A percentile compares a stretch with the other conserved stretches of the same genome.
phyloP scores from a whole-genome alignment of 371 early-diverging fungal species.

The Rhizopus microsporus region DNA sequence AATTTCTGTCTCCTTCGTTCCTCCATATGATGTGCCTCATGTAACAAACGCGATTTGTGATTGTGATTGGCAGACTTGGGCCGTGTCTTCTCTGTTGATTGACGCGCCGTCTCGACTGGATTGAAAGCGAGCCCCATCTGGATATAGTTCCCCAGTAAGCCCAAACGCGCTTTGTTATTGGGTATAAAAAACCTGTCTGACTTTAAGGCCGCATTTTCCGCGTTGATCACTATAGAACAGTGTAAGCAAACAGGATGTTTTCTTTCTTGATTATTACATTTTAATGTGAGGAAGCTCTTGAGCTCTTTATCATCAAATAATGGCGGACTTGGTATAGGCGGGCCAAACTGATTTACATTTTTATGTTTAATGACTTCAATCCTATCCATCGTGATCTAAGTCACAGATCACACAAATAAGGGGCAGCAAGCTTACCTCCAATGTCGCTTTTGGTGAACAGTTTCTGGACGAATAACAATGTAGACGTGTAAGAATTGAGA shows the following conservation, averaged over 20 bases:
- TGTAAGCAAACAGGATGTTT: not conserved
- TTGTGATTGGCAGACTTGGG: not conserved
- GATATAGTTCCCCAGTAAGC: slow-evolving; percentile 43
- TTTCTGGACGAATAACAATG: slow-evolving; percentile 59
- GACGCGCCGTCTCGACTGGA: no score
- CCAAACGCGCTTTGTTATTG: slow-evolving; percentile 53
- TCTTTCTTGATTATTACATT: slow-evolving; percentile 30
- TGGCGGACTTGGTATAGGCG: slow-evolving; percentile 62
- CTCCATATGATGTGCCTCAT: not conserved
- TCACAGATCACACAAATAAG: no score
- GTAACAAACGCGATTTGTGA: slow-evolving; percentile 2
- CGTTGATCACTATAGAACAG: slow-evolving; percentile 61
- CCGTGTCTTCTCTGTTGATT: no score
- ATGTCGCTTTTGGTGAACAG: slow-evolving; percentile 22
- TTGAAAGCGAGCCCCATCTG: slow-evolving; percentile 21
- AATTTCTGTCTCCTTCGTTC: no score
- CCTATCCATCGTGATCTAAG: slow-evolving; percentile 17
- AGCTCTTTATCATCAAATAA: slow-evolving; percentile 52
- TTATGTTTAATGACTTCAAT: slow-evolving; percentile 56
- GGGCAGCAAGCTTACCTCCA: slow-evolving; percentile 36
- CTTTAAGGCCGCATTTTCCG: slow-evolving; percentile 74
- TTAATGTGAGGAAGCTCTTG: slow-evolving; percentile 56
- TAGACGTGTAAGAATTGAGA: slow-evolving; percentile 77
- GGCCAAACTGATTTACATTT: slow-evolving; percentile 67
- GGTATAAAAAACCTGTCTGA: slow-evolving; percentile 63